phyloP scores from a whole-genome alignment of 1,139 yeast genomes.

The Yamadazyma sp. region DNA sequence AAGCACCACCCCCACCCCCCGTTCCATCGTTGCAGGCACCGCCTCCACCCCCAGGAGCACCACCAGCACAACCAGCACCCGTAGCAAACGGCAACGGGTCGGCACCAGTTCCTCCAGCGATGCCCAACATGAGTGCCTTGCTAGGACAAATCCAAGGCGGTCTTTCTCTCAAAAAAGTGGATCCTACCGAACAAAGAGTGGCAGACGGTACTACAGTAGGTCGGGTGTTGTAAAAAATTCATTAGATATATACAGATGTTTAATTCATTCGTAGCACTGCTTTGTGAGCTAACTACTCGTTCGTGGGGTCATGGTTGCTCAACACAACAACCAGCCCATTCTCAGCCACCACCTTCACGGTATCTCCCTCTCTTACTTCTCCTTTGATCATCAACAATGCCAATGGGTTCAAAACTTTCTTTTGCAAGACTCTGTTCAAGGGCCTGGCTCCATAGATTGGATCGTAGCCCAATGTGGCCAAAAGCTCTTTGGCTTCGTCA shows the following conservation, averaged over 20 bases:
- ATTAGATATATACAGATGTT: conserved; percentile 1
- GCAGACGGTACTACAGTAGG: conserved; percentile 50
- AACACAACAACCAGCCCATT: conserved; percentile 33
- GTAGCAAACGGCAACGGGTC: conserved; percentile 18
- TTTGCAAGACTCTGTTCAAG: conserved; percentile 83
- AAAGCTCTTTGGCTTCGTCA: conserved; percentile 68
- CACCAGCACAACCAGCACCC: conserved; percentile 31
- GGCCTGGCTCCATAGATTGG: conserved; percentile 95
- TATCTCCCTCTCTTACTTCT: conserved; percentile 68
- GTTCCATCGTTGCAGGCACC: too few species aligned
- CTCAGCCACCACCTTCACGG: conserved; percentile 43
- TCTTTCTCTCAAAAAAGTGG: conserved; percentile 47
- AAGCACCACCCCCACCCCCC: too few species aligned
- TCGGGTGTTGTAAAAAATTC: conserved; percentile 35
- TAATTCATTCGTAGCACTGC: too few species aligned
- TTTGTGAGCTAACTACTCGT: too few species aligned
- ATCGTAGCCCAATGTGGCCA: conserved; percentile 85
- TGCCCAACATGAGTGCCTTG: conserved; percentile 45
- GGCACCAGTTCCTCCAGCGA: conserved; percentile 25
- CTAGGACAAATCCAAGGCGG: conserved; percentile 62
- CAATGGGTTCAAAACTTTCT: conserved; percentile 78
- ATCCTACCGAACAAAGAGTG: conserved; percentile 43
- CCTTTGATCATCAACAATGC: conserved; percentile 80
- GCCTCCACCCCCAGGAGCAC: conserved; percentile 20
- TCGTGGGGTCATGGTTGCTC: conserved; percentile 44